Evolutionary conservation across 2,329 filamentous ascomycete genomes (phyloP).

Genomic region (Epichloe aotearoae): DNA sequence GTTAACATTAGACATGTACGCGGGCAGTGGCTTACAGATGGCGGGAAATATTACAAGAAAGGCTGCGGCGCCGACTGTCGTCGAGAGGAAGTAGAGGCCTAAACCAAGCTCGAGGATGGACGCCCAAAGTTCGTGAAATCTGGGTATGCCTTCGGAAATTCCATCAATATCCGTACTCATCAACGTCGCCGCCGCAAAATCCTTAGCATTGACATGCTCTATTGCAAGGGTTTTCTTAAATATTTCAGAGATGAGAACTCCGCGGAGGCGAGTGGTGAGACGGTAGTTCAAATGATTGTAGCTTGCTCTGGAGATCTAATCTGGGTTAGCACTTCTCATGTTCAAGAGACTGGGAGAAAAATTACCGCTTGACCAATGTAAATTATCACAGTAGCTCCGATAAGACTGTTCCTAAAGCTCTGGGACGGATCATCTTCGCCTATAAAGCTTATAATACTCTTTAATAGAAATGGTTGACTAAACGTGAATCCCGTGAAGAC

Average conservation of each 20-base stretch:
- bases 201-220: constrained; percentile 16
- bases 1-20: no score
- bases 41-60: constrained; percentile 49
- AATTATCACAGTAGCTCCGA: no score
- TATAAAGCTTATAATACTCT: neutral
- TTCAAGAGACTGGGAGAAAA: no score
- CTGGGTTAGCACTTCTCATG: no score
- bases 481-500: constrained; percentile 20
- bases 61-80: constrained; percentile 1
- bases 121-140: constrained; percentile 22
- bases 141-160: constrained; percentile 13
- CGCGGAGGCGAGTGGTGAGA: no score
- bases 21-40: constrained; percentile 26
- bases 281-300: no score
- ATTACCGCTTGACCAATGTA: no score
- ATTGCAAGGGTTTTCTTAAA: no score
- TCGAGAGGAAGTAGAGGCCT: constrained; percentile 6
- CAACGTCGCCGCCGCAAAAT: constrained; percentile 25
- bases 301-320: no score
- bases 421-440: no score
- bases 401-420: no score
- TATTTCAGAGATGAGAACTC: no score
- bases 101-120: constrained; percentile 13
- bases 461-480: constrained; percentile 26
- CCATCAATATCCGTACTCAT: constrained; percentile 33